Base-by-base conservation (phyloP, 805 yeast genomes). In the Isabelozyma heimii region DNA sequence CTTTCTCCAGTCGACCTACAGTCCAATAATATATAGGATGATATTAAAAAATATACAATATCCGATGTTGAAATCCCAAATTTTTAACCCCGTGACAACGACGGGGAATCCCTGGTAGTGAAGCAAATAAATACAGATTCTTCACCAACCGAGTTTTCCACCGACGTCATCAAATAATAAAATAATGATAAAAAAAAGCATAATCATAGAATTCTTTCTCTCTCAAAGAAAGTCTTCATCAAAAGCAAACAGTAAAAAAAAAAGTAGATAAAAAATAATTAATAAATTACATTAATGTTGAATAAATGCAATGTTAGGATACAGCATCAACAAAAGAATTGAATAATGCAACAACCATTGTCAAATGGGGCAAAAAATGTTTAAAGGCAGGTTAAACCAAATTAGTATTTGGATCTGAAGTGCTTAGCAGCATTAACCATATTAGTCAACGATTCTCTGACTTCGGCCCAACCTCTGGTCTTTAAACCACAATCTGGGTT, bases 401-500 rank as follows among this genome's bases (percentile, higher is more conserved):
- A 48, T 59, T 72, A 66, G 63, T 74, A 58, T 66, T 74, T 66
- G 51, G 66, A 74, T 60, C 78, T 66, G 96, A 81, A 92, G 78
- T 82, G 83, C 84, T 94, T 92, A 69, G 98, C 98, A 70, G 99
- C 98, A 62, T 88, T 94, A 73, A 94, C 98, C 99, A 94, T 94
- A 81, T 94, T 89, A 75, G 96, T 89, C 77, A 94, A 86, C 67
- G 96, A 90, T 70, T 85, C 91, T 72, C 79, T 90, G 66, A 92
- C 89, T 84, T 94, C 99, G 65, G 88, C 90, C 99, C 99, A 94
- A 65, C 96, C 97, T 87, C 99, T 91, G 75, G 99, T 94, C 89
- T 94, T 94, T 77, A 94, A 85, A 85, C 99, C 99, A 85, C 99
- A 94, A 82, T 94, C 99, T 70, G 99, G 99, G 95, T 94, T 94